phyloP scores from a whole-genome alignment of 2,329 filamentous ascomycete species.

The Penicillium sp. region DNA sequence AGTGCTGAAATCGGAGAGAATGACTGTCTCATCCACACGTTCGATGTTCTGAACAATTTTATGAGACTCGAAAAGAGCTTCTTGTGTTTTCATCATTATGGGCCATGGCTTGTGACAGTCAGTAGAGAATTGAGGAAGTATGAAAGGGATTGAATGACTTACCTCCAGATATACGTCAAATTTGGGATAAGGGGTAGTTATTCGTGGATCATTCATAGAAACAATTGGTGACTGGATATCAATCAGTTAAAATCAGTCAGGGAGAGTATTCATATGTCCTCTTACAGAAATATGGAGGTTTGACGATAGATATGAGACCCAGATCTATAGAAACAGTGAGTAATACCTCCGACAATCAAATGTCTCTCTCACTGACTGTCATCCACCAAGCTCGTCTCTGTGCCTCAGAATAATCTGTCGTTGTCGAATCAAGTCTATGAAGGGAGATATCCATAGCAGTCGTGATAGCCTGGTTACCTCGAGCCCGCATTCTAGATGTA shows the following conservation, averaged over 20 bases:
- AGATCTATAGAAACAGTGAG: slow-evolving; percentile 17
- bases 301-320: slow-evolving; percentile 22
- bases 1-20: slow-evolving; percentile 2
- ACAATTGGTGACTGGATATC: slow-evolving; percentile 22
- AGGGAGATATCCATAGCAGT: slow-evolving; percentile 29
- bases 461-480: slow-evolving; percentile 27
- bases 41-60: slow-evolving; percentile 19
- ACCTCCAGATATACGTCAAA: slow-evolving; percentile 23
- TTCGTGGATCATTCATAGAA: slow-evolving; percentile 20
- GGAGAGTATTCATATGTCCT: too few relatives aligned
- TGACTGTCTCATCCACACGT: slow-evolving; percentile 2
- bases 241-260: not conserved
- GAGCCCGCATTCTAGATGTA: slow-evolving; percentile 24
- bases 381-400: slow-evolving; percentile 30
- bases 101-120: slow-evolving; percentile 22
- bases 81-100: slow-evolving; percentile 23
- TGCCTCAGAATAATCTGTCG: slow-evolving; percentile 18
- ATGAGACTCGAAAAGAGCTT: slow-evolving; percentile 14
- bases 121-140: not conserved
- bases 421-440: slow-evolving; percentile 14
- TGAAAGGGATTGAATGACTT: not conserved
- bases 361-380: slow-evolving; percentile 17
- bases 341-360: not conserved
- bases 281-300: slow-evolving; percentile 21
- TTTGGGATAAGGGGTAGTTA: slow-evolving; percentile 26